Evolutionary conservation across 371 early-diverging fungal species (phyloP), one percentile per base, ranked within the genome.

Genomic region (Mortierella sp.): DNA sequence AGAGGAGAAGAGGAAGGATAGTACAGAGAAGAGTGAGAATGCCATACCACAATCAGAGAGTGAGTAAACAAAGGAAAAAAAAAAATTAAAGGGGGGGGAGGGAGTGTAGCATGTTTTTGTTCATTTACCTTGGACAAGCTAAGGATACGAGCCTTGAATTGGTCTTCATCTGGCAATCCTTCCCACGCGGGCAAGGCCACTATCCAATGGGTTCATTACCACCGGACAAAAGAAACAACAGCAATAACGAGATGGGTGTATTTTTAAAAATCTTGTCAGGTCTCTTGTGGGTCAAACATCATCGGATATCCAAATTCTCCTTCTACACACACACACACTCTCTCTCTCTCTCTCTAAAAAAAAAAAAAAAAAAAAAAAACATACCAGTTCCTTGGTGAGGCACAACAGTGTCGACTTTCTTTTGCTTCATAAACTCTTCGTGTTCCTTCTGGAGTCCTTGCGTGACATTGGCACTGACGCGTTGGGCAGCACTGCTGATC

Each of bases 101-200:
- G 37, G 37, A 9, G 37, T 3, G 37, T 3, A 37, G 37, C 3
- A 37, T 37, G 3, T 37, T 37, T 37, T 37, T 37, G 37, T 37
- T 37, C 37, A 9, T 5, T 50, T 82, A 87, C 90, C 83, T 82
- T 84, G 44, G 92, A 85, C 52, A 91, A 67, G 19, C 84, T 88
- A 60, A 90, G 65, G 28, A 91, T 87, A 5, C 84, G 82, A 19
- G 77, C 74, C 58, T 87, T 87, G 81, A 90, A 75, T 57, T 84
- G 81, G 6, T 81, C 84, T 72, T 88, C 90, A 62, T 88, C 82
- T 26, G 84, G 84, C 63, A 87, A 80, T 15, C 90, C 90, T 23
- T 72, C 75, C 90, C 90, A 90, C 21, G 87, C 88, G 1, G 89
- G 82, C 29, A 89, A 76, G 6, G 82, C 77, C 47, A 85, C 90